phyloP scores from a whole-genome alignment of 2,329 filamentous ascomycete genomes.

The Chalaropsis ovoidea region DNA sequence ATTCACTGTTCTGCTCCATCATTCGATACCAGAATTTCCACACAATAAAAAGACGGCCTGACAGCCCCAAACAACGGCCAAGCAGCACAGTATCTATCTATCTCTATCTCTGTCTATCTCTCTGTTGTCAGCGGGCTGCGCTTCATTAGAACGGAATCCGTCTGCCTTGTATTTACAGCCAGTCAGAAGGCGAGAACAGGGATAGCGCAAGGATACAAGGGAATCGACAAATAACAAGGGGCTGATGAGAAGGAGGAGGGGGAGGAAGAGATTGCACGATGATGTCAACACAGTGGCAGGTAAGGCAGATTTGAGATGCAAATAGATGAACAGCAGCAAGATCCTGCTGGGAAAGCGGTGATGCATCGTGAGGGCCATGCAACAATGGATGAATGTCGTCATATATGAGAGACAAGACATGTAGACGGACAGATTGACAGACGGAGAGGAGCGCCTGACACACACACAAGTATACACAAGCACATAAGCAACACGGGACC shows the following conservation, averaged over 20 bases:
- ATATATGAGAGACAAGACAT: not conserved
- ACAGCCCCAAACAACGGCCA: not conserved
- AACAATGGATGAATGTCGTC: not conserved
- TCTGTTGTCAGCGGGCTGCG: not conserved
- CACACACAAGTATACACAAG: no score
- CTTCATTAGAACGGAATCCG: not conserved
- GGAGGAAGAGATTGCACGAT: slow-evolving; percentile 4
- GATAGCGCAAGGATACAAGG: not conserved
- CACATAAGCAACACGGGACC: slow-evolving; percentile 34
- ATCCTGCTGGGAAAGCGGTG: no score
- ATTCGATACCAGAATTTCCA: no score
- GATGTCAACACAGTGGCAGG: slow-evolving; percentile 1
- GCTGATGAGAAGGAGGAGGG: not conserved
- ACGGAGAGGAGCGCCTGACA: not conserved
- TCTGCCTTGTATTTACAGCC: not conserved
- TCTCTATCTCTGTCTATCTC: no score
- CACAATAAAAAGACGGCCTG: not conserved
- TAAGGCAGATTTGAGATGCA: not conserved
- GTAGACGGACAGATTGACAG: not conserved
- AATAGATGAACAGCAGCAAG: not conserved
- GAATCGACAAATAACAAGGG: not conserved
- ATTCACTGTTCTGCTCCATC: no score
- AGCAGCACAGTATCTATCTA: no score
- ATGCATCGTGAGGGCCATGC: no score
- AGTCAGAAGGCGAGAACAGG: slow-evolving; percentile 1